These are phyloP conservation scores for Fusarium sp. DNA, from an alignment of 2,329 filamentous ascomycete species.

Conservation along the genomic window DNA sequence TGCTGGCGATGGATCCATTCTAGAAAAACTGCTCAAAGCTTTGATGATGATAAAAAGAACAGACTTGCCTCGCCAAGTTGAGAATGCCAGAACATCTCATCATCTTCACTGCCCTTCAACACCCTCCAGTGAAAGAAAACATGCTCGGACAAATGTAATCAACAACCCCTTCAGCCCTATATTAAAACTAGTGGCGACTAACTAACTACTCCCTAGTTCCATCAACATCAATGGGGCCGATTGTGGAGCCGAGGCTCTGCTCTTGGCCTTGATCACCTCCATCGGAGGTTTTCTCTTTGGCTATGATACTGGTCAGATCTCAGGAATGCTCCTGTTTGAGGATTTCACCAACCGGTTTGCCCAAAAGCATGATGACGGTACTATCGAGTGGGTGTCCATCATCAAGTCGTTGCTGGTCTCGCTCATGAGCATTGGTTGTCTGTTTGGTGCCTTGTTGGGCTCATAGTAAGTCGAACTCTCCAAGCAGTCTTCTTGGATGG, in stretches of 20 bases:
- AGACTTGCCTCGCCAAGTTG: background rate
- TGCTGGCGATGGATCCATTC: constrained; percentile 3
- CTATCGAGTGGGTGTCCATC: constrained; percentile 51
- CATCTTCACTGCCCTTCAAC: background rate
- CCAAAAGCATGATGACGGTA: constrained; percentile 51
- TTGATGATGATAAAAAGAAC: constrained; percentile 8
- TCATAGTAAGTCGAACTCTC: constrained; percentile 49
- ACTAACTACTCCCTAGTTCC: constrained; percentile 39
- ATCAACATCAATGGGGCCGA: constrained; percentile 52
- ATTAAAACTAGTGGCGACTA: background rate
- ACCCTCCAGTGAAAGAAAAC: background rate
- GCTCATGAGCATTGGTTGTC: constrained; percentile 62
- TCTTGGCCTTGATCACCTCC: constrained; percentile 59
- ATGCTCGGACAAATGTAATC: constrained; percentile 25
- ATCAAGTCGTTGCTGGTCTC: constrained; percentile 61
- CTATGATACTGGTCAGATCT: constrained; percentile 68
- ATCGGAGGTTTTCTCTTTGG: constrained; percentile 68
- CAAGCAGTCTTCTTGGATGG: background rate
- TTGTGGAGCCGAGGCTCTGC: constrained; percentile 50
- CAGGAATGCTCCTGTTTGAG: constrained; percentile 55
- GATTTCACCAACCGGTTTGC: constrained; percentile 64
- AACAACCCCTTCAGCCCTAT: background rate
- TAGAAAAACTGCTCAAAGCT: background rate
- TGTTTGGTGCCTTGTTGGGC: constrained; percentile 60
- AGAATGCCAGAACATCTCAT: background rate